These are phyloP conservation scores for Keithomyces neogunnii DNA, from an alignment of 2,329 filamentous ascomycete genomes.

Conservation along the genomic window DNA sequence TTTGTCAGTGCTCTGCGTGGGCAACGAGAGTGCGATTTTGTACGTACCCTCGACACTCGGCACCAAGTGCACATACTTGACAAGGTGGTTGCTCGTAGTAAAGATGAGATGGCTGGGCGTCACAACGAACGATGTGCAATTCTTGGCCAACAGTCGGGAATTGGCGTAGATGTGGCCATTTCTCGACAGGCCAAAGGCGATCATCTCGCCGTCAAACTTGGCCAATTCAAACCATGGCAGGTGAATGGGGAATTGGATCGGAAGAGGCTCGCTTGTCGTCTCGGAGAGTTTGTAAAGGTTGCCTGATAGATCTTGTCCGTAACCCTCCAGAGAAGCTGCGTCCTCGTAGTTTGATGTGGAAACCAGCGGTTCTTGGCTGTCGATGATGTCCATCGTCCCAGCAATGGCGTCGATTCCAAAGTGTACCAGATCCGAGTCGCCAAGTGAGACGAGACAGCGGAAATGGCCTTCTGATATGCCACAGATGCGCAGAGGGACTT, in stretches of 20 bases:
- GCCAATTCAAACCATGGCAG: conserved; percentile 46
- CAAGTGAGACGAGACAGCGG: conserved; percentile 22
- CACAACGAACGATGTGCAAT: conserved; percentile 83
- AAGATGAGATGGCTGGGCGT: conserved; percentile 80
- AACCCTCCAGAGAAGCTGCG: conserved; percentile 21
- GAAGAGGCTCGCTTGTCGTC: conserved; percentile 22
- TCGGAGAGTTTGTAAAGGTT: conserved; percentile 31
- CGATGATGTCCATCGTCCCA: conserved; percentile 10
- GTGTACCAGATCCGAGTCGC: conserved; percentile 17
- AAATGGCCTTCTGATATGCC: conserved; percentile 19
- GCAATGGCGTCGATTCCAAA: conserved; percentile 11
- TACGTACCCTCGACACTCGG: conserved; percentile 52
- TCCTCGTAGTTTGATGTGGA: conserved; percentile 26
- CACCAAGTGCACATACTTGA: conserved; percentile 84
- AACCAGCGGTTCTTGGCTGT: conserved; percentile 14
- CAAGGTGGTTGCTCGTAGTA: conserved; percentile 83
- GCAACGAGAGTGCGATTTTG: background rate
- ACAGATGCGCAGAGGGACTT: conserved; percentile 24
- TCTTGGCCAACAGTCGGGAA: conserved; percentile 64
- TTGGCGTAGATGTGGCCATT: conserved; percentile 75
- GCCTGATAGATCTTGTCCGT: conserved; percentile 38
- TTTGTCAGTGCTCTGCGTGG: background rate
- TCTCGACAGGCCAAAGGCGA: conserved; percentile 58
- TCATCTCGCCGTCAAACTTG: conserved; percentile 31
- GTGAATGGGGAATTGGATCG: conserved; percentile 32